phyloP scores from a whole-genome alignment of 2,329 filamentous ascomycete genomes.

The Calonectria hawksworthii region DNA sequence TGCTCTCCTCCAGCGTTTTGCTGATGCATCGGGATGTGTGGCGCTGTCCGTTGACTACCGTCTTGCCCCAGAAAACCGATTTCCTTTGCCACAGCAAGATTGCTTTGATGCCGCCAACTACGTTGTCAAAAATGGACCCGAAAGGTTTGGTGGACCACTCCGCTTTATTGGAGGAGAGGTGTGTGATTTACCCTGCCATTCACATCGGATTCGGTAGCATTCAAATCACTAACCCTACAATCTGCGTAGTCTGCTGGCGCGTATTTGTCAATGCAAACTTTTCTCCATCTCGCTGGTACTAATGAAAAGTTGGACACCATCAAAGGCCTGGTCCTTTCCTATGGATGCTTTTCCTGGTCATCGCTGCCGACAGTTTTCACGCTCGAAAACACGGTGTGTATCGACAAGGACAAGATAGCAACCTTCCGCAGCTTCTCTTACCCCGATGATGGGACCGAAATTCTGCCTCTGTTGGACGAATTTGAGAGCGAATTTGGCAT shows the following conservation, averaged over 20 bases:
- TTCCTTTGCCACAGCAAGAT: neutral
- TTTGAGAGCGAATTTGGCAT: neutral
- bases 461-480: neutral
- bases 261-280: neutral
- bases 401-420: neutral
- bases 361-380: neutral
- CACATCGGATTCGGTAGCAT: too few relatives aligned
- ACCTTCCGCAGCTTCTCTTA: neutral
- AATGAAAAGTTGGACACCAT: neutral
- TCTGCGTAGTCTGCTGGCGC: neutral
- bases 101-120: constrained; percentile 1
- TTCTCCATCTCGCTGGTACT: neutral
- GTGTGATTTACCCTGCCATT: neutral
- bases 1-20: constrained; percentile 15
- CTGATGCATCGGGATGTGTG: constrained; percentile 10
- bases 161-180: neutral
- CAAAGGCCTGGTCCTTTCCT: neutral
- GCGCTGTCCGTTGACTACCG: neutral
- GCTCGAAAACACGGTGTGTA: neutral
- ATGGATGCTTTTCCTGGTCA: neutral
- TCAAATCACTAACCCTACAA: neutral
- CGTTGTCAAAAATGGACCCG: neutral
- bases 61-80: neutral
- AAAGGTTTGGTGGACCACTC: neutral
- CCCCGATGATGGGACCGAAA: neutral